These are phyloP conservation scores for Saccharomycopsis synnaedendra DNA, from an alignment of 805 yeast genomes.

Conservation along the genomic window DNA sequence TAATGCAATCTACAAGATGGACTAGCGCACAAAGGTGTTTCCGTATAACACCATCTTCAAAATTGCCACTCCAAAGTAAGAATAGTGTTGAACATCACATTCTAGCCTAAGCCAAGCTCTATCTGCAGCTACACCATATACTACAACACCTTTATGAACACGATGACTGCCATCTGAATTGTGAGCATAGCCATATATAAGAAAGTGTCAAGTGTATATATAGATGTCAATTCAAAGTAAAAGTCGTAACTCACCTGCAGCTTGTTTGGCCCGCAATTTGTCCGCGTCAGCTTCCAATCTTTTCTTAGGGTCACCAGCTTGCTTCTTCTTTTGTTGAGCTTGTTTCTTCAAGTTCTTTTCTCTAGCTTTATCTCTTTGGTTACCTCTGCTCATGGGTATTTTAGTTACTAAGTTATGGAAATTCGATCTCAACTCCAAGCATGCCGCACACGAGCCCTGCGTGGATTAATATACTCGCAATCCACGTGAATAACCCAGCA, in stretches of 20 bases:
- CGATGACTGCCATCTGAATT: no score
- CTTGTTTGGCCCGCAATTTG: constrained; percentile 80
- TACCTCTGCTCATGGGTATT: constrained; percentile 80
- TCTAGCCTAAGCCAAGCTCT: no score
- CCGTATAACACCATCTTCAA: no score
- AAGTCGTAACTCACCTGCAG: constrained; percentile 47
- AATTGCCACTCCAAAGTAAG: no score
- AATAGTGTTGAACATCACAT: no score
- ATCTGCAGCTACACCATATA: no score
- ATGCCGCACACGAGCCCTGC: not conserved
- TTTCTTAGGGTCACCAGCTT: constrained; percentile 74
- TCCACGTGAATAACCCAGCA: no score
- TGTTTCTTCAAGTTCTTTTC: constrained; percentile 78
- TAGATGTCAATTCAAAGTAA: not conserved
- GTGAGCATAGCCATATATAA: no score
- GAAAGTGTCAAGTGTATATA: no score
- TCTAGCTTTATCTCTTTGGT: constrained; percentile 91
- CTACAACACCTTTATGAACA: no score
- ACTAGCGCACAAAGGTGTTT: no score
- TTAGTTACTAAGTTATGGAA: not conserved
- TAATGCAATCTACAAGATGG: no score
- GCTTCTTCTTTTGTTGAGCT: constrained; percentile 55
- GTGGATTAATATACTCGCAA: not conserved
- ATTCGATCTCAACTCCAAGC: not conserved
- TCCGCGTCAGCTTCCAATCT: constrained; percentile 87